phyloP scores from a whole-genome alignment of 2,329 filamentous ascomycete species.

The Fusarium albosuccineum region DNA sequence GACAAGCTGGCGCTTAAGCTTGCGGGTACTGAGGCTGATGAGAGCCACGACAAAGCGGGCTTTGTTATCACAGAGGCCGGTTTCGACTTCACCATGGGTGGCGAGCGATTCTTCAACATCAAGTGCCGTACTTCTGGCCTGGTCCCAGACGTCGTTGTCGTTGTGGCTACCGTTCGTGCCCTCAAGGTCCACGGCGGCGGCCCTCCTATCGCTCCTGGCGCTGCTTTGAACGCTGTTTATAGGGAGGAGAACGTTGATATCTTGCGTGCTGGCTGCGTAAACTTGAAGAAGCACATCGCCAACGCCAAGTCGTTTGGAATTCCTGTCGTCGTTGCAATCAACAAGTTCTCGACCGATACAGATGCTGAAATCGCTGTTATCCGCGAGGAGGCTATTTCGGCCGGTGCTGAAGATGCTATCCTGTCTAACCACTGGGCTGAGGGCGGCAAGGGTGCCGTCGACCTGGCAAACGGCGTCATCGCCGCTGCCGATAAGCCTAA shows the following conservation, averaged over 20 bases:
- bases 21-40: conserved; percentile 91
- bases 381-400: conserved; percentile 89
- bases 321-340: conserved; percentile 96
- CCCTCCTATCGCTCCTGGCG: conserved; percentile 91
- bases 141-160: conserved; percentile 90
- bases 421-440: conserved; percentile 97
- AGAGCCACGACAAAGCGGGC: conserved; percentile 87
- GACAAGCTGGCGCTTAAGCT: conserved; percentile 97
- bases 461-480: conserved; percentile 89
- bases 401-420: conserved; percentile 94
- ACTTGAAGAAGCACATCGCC: conserved; percentile 93
- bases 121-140: conserved; percentile 97
- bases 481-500: conserved; percentile 85
- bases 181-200: conserved; percentile 97
- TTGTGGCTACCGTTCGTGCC: conserved; percentile 95
- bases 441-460: conserved; percentile 89
- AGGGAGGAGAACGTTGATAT: conserved; percentile 93
- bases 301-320: conserved; percentile 92
- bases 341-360: conserved; percentile 95
- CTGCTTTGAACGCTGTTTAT: conserved; percentile 88
- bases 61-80: conserved; percentile 97
- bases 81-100: conserved; percentile 99
- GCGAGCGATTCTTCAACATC: conserved; percentile 99
- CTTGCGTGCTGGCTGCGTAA: conserved; percentile 89
- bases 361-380: conserved; percentile 91